Evolutionary conservation across 768 basidiomycete species (phyloP).

Genomic region (Aureoboletus auriporus): DNA sequence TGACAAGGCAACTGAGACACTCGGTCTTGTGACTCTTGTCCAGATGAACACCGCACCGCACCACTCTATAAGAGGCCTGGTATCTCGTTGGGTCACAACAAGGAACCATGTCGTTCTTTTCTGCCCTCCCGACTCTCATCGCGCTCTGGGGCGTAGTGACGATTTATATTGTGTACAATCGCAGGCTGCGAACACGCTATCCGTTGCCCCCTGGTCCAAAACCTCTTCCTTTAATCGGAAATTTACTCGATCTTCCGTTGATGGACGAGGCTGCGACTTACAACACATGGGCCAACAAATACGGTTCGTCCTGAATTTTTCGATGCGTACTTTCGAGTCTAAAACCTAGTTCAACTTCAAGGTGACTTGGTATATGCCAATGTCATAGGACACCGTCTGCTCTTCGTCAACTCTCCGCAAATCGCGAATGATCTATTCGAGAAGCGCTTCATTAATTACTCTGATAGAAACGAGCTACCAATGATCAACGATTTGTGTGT

Average conservation of each 20-base stretch:
- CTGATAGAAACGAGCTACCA: constrained; percentile 43
- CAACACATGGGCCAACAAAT: constrained; percentile 36
- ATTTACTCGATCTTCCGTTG: constrained; percentile 44
- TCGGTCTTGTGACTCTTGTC: constrained; percentile 12
- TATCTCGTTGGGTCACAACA: not conserved
- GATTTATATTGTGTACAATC: constrained; percentile 14
- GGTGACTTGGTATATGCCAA: constrained; percentile 54
- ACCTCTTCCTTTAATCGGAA: constrained; percentile 50
- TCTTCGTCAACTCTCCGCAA: constrained; percentile 46
- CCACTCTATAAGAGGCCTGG: constrained; percentile 14
- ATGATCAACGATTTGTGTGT: constrained; percentile 51
- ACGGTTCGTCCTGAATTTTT: constrained; percentile 22
- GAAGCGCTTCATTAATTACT: constrained; percentile 52
- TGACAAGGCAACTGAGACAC: constrained; percentile 16
- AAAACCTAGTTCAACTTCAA: constrained; percentile 7
- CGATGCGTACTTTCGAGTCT: not conserved
- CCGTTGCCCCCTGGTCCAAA: constrained; percentile 54
- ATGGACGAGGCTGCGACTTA: constrained; percentile 39
- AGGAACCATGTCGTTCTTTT: constrained; percentile 16
- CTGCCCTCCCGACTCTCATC: constrained; percentile 13
- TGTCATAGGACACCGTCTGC: constrained; percentile 44
- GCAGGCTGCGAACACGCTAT: constrained; percentile 15
- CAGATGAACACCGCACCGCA: constrained; percentile 6
- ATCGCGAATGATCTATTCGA: constrained; percentile 53
- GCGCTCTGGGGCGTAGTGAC: constrained; percentile 20